phyloP scores from a whole-genome alignment of 2,329 filamentous ascomycete genomes.

The Aspergillus viridinutans region DNA sequence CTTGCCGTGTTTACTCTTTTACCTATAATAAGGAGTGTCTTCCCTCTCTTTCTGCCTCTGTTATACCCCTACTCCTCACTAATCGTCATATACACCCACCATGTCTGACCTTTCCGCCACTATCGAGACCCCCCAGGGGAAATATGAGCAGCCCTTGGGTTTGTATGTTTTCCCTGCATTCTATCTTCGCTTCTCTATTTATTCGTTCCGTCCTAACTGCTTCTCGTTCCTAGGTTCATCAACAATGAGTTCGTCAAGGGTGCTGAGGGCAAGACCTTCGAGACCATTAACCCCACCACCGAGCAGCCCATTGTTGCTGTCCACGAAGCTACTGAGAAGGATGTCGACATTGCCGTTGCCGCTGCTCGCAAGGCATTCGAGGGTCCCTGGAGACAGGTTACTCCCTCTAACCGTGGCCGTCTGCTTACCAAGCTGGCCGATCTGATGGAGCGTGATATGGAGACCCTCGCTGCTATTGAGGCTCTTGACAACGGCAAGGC shows the following conservation, averaged over 20 bases:
- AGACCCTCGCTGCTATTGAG: slow-evolving; percentile 25
- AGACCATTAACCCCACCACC: slow-evolving; percentile 29
- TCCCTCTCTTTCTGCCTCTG: not conserved
- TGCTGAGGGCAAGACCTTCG: slow-evolving; percentile 27
- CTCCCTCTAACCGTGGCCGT: slow-evolving; percentile 18
- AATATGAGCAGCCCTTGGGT: slow-evolving; percentile 38
- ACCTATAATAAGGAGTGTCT: not conserved
- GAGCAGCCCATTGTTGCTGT: slow-evolving; percentile 27
- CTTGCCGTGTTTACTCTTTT: not conserved
- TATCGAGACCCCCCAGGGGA: slow-evolving; percentile 34
- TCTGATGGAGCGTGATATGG: slow-evolving; percentile 21
- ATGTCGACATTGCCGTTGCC: slow-evolving; percentile 30
- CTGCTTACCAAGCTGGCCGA: slow-evolving; percentile 24
- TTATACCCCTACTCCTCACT: not conserved
- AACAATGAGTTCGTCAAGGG: slow-evolving; percentile 31
- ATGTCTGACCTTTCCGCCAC: slow-evolving; percentile 23
- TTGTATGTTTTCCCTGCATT: slow-evolving; percentile 29
- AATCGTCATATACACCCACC: not conserved
- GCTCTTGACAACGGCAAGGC: slow-evolving; percentile 29
- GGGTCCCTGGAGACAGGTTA: slow-evolving; percentile 20
- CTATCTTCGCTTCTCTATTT: not conserved
- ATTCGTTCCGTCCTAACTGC: not conserved
- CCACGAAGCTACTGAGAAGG: slow-evolving; percentile 27
- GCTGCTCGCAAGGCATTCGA: slow-evolving; percentile 28
- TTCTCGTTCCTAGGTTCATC: slow-evolving; percentile 21